Evolutionary conservation across 345 rosid genomes (phyloP), one percentile per base, ranked within the genome.

Genomic region (Turritis glabra): DNA sequence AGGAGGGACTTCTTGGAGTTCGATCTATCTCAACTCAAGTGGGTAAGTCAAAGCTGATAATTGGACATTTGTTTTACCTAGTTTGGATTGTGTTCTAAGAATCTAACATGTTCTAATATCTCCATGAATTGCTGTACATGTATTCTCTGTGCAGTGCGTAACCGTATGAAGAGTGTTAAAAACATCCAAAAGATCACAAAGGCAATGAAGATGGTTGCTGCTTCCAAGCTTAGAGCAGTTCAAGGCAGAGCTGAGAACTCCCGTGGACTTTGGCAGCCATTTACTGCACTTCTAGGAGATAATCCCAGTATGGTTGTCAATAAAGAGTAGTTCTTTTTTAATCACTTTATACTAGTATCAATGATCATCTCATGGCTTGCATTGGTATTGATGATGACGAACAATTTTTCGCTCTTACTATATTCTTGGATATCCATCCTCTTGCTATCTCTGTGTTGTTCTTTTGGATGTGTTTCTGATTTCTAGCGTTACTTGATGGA

Each of bases 181-280:
- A 95, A 90, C 77, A 95, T 95, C 77, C 97, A 95, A 79, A 95
- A 95, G 77, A 95, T 95, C 75, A 95, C 97, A 7, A 95, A 95
- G 87, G 99, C 99, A 22, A 95, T 95, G 99, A 95, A 95, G 91
- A 95, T 95, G 99, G 99, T 95, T 88, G 98, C 99, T 64, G 99
- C 99, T 73, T 95, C 98, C 8, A 95, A 95, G 89, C 82, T 95
- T 23, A 87, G 98, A 54, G 91, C 87, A 53, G 83, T 95, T 81
- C 97, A 92, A 85, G 69, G 68, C 53, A 88, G 71, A 84, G 79
- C 99, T 53, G 98, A 92, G 83, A 95, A 92, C 78, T 95, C 99
- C 26, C 99, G 98, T 81, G 98, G 99, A 68, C 82, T 95, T 21
- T 92, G 98, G 98, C 99, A 92, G 80, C 98, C 98, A 66, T 81